phyloP scores from a whole-genome alignment of 352 stramenopile species.

The Globisporangium alternatum region DNA sequence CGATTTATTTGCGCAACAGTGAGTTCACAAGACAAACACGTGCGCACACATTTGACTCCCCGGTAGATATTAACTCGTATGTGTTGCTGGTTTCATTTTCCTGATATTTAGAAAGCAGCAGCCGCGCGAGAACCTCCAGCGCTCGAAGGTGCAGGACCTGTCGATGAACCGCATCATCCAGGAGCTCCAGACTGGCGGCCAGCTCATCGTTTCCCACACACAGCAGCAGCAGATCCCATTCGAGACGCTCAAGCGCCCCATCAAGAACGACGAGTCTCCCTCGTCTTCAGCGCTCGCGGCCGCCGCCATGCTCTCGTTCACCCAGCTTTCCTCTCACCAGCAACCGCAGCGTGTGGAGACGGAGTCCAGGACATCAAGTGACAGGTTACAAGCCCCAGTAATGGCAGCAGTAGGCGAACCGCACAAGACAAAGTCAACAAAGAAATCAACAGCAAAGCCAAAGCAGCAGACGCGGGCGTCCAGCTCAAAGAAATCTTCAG shows the following conservation, averaged over 20 bases:
- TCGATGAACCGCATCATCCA: slow-evolving; percentile 55
- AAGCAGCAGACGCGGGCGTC: background rate
- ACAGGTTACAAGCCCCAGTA: background rate
- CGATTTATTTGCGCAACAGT: slow-evolving; percentile 33
- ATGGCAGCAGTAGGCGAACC: background rate
- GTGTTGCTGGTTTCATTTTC: background rate
- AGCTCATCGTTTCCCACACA: background rate
- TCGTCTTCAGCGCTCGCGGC: background rate
- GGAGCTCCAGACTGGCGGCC: slow-evolving; percentile 19
- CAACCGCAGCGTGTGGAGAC: too few relatives aligned
- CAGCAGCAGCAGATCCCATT: background rate
- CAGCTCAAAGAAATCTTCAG: background rate
- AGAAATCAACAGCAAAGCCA: background rate
- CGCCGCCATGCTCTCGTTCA: slow-evolving; percentile 6
- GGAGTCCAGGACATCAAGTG: background rate
- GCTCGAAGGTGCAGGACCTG: slow-evolving; percentile 21
- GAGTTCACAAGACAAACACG: slow-evolving; percentile 12
- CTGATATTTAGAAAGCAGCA: background rate
- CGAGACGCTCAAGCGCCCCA: background rate
- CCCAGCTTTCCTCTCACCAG: background rate
- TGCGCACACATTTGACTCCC: background rate
- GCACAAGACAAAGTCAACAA: too few relatives aligned
- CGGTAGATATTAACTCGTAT: background rate
- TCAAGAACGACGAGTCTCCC: background rate
- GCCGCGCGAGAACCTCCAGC: slow-evolving; percentile 13